A percentile compares a stretch with the other conserved stretches of the same genome.
Evolutionary conservation across 2,329 filamentous ascomycete genomes (phyloP).

Genomic region (Claviceps maximensis): DNA sequence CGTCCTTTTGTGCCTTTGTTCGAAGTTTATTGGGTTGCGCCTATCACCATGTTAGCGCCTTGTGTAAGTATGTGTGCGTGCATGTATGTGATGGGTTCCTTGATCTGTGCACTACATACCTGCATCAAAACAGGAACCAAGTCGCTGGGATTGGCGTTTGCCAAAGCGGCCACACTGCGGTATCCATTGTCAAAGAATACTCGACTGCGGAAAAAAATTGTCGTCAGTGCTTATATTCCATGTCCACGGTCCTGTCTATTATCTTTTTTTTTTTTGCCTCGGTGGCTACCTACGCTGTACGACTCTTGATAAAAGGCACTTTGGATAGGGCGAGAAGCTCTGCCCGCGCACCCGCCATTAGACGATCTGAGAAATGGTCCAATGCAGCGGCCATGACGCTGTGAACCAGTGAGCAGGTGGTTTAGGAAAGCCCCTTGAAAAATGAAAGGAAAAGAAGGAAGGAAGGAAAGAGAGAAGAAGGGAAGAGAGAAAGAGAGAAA

Average conservation of each 20-base stretch:
- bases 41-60: slow-evolving; percentile 20
- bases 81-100: background rate
- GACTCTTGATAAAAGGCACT: slow-evolving; percentile 64
- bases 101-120: slow-evolving; percentile 24
- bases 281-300: slow-evolving; percentile 43
- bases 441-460: background rate
- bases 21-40: slow-evolving; percentile 54
- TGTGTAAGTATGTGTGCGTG: background rate
- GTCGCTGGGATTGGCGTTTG: slow-evolving; percentile 54
- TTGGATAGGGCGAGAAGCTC: slow-evolving; percentile 59
- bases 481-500: too few relatives aligned
- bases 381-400: slow-evolving; percentile 58
- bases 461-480: too few relatives aligned
- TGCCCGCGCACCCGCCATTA: slow-evolving; percentile 57
- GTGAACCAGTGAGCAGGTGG: slow-evolving; percentile 7
- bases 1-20: slow-evolving; percentile 38
- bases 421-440: background rate
- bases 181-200: slow-evolving; percentile 69
- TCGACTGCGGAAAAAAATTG: slow-evolving; percentile 18
- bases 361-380: slow-evolving; percentile 61
- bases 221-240: background rate
- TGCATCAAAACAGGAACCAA: slow-evolving; percentile 60
- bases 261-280: background rate
- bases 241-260: background rate
- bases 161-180: slow-evolving; percentile 51